Conservation (phyloP, 2,329 filamentous ascomycete genomes). For the Penicillium sp. region DNA sequence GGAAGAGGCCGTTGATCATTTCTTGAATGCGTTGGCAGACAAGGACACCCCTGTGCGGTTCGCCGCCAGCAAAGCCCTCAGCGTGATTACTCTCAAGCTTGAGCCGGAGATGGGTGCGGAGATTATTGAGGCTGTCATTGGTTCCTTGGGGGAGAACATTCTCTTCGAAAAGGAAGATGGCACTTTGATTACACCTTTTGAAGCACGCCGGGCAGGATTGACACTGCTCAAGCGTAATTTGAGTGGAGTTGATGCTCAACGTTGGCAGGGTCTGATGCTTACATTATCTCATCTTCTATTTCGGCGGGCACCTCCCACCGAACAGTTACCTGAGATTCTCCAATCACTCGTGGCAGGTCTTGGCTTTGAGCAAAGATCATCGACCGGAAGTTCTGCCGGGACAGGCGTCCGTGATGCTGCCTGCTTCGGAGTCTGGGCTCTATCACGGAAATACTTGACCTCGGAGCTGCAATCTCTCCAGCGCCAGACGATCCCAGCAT, state of each 20-base stretch:
- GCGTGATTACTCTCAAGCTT: conserved; percentile 75
- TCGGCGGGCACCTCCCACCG: conserved; percentile 67
- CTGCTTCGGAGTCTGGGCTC: conserved; percentile 91
- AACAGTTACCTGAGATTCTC: conserved; percentile 66
- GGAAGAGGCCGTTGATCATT: conserved; percentile 74
- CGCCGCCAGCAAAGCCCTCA: conserved; percentile 86
- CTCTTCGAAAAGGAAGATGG: conserved; percentile 47
- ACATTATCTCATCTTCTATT: conserved; percentile 84
- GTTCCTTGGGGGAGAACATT: conserved; percentile 58
- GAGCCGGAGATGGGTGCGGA: conserved; percentile 75
- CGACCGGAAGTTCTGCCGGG: conserved; percentile 77
- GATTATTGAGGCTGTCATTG: conserved; percentile 79
- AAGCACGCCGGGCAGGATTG: conserved; percentile 28
- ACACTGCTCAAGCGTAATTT: conserved; percentile 52
- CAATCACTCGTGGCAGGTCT: conserved; percentile 72
- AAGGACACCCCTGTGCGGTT: conserved; percentile 87
- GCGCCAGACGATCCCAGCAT: conserved; percentile 23
- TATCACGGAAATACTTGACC: conserved; percentile 81
- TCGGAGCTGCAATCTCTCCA: conserved; percentile 64
- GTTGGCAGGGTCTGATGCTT: conserved; percentile 89
- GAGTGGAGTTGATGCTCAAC: conserved; percentile 68
- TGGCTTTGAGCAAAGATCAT: conserved; percentile 79
- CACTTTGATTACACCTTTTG: conserved; percentile 32
- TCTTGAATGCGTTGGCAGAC: conserved; percentile 73
- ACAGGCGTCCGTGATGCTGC: conserved; percentile 91